Percentiles rank a stretch among this genome's conserved stretches.
These are phyloP conservation scores for Coccomyxa subellipsoidea DNA, from an alignment of 163 green algal genomes.

Conservation along the genomic window DNA sequence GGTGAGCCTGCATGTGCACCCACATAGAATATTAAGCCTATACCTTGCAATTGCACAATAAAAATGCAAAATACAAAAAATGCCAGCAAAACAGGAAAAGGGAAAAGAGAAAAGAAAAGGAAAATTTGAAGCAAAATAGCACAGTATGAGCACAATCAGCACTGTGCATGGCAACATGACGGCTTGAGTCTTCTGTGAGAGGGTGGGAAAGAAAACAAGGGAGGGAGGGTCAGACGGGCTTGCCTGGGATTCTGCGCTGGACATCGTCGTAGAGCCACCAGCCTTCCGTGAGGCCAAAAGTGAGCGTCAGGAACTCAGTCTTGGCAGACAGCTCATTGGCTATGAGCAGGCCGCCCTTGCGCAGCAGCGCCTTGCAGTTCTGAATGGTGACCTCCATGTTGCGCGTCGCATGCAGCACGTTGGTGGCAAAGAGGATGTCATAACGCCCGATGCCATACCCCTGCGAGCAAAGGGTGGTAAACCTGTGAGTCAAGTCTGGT, in stretches of 20 bases:
- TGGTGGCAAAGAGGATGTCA: conserved; percentile 19
- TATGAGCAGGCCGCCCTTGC: conserved; percentile 12
- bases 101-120: too few species aligned
- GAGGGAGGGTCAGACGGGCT: too few species aligned
- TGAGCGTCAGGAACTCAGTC: conserved; percentile 19
- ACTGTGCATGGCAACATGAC: too few species aligned
- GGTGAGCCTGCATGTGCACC: not conserved
- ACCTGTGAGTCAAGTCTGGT: too few species aligned
- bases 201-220: too few species aligned
- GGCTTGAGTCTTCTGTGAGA: too few species aligned
- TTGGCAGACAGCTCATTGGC: conserved; percentile 18
- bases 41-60: too few species aligned
- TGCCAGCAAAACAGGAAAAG: too few species aligned
- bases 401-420: conserved; percentile 20
- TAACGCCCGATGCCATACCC: conserved; percentile 13
- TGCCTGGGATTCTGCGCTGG: not conserved
- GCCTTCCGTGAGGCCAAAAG: conserved; percentile 13
- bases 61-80: too few species aligned
- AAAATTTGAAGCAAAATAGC: too few species aligned
- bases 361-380: conserved; percentile 17
- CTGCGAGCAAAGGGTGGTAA: not conserved
- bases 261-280: conserved; percentile 21
- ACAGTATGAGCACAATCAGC: too few species aligned
- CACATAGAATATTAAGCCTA: not conserved
- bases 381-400: conserved; percentile 12